Percentiles rank a stretch among this genome's conserved stretches.
Conservation (phyloP, 2,329 filamentous ascomycete species). For the Colletotrichum costaricense region DNA sequence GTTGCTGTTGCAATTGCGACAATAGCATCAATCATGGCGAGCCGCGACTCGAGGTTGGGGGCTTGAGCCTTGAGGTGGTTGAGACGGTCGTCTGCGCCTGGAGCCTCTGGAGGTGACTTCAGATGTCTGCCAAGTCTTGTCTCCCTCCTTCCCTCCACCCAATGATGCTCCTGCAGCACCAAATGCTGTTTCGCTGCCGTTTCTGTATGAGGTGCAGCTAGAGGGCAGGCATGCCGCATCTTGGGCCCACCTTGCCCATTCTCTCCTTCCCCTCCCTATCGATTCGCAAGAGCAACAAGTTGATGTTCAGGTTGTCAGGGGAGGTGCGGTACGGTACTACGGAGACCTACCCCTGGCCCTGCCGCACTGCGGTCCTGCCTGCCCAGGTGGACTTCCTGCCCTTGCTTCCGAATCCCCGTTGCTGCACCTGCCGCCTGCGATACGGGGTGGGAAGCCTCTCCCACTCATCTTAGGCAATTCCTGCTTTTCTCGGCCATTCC, state of each 20-base stretch:
- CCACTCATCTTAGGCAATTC: conserved; percentile 20
- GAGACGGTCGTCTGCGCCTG: no score
- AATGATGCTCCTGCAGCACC: not conserved
- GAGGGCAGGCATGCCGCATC: not conserved
- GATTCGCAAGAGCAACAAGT: not conserved
- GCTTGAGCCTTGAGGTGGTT: not conserved
- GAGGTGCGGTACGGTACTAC: not conserved
- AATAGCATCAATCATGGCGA: not conserved
- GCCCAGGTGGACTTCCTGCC: not conserved
- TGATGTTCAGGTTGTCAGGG: not conserved
- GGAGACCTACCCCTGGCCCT: not conserved
- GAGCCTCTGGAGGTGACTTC: not conserved
- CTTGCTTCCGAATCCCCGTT: not conserved
- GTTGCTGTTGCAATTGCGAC: conserved; percentile 12
- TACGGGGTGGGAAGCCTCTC: conserved; percentile 1
- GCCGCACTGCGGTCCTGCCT: not conserved
- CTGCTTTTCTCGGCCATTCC: conserved; percentile 26
- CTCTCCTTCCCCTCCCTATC: not conserved
- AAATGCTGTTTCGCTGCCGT: conserved; percentile 21
- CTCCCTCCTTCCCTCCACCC: not conserved
- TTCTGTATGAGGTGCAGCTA: conserved; percentile 8
- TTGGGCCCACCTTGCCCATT: not conserved
- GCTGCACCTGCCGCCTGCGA: conserved; percentile 5
- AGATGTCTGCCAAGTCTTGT: not conserved
- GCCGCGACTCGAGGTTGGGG: not conserved